Evolutionary conservation across 2,329 filamentous ascomycete species (phyloP).

Genomic region (Beauveria medogensis): DNA sequence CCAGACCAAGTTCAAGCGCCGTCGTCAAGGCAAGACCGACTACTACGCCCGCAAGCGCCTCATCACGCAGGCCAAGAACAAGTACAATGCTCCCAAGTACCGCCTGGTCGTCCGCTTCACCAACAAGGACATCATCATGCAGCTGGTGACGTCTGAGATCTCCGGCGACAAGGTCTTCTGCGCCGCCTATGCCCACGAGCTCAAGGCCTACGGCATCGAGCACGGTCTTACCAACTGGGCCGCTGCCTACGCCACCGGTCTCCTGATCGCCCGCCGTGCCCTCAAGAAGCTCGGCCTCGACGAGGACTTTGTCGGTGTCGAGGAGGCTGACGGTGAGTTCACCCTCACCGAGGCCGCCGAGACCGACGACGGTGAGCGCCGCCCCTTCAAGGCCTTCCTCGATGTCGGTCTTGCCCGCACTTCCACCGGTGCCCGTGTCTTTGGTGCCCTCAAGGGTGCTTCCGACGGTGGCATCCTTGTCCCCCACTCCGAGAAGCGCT

Average conservation of each 20-base stretch:
- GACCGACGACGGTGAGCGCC: constrained; percentile 83
- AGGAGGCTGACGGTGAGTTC: constrained; percentile 96
- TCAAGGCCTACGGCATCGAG: constrained; percentile 92
- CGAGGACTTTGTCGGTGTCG: constrained; percentile 87
- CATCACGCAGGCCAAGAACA: constrained; percentile 99
- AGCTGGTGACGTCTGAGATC: constrained; percentile 96
- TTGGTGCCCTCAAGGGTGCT: constrained; percentile 99
- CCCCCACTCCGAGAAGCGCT: constrained; percentile 98
- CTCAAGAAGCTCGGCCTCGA: constrained; percentile 96
- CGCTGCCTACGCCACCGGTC: constrained; percentile 91
- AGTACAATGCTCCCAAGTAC: constrained; percentile 99
- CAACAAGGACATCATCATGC: constrained; percentile 98
- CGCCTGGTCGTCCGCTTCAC: constrained; percentile 98
- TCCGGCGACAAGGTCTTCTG: constrained; percentile 94
- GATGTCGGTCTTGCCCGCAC: constrained; percentile 96
- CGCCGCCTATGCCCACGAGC: constrained; percentile 93
- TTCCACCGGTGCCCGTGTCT: constrained; percentile 96
- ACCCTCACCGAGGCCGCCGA: constrained; percentile 89
- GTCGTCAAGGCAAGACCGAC: constrained; percentile 95
- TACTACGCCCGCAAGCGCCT: constrained; percentile 99
- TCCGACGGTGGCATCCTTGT: constrained; percentile 96
- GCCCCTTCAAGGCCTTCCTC: constrained; percentile 98
- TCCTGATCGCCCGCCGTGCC: constrained; percentile 91
- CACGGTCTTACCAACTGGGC: constrained; percentile 99
- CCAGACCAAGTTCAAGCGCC: constrained; percentile 99